Evolutionary conservation across 1,139 yeast species (phyloP).

Genomic region (Starmera stellimalicola): DNA sequence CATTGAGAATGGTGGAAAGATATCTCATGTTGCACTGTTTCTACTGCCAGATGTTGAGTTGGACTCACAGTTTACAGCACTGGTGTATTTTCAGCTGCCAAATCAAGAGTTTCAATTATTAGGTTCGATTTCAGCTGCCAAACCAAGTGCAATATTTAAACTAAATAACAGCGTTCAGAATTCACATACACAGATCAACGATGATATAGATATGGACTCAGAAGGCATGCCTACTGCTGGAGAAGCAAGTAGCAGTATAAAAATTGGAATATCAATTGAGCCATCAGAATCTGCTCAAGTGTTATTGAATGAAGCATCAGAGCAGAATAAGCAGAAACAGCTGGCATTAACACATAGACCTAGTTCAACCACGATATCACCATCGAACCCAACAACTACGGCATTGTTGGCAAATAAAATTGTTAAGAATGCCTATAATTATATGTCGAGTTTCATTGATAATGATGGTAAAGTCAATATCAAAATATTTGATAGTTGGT

Average conservation of each 20-base stretch:
- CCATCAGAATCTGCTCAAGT: conserved; percentile 52
- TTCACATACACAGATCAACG: conserved; percentile 18
- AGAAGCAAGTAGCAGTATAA: conserved; percentile 25
- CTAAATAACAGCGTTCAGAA: conserved; percentile 37
- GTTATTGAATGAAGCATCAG: conserved; percentile 31
- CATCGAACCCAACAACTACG: conserved; percentile 21
- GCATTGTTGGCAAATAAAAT: conserved; percentile 68
- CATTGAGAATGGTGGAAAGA: conserved; percentile 50
- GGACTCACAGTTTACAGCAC: conserved; percentile 67
- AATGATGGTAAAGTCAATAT: conserved; percentile 73
- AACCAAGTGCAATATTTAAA: conserved; percentile 89
- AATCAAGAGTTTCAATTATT: conserved; percentile 65
- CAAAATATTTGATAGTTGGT: conserved; percentile 89
- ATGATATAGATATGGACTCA: conserved; percentile 32
- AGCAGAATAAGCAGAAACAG: conserved; percentile 23
- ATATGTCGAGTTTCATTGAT: conserved; percentile 76
- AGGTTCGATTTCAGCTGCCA: conserved; percentile 63
- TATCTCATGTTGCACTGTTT: conserved; percentile 69
- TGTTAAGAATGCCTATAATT: conserved; percentile 87
- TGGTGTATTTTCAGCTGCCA: conserved; percentile 84
- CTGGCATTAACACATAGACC: conserved; percentile 2
- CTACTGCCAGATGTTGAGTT: conserved; percentile 58
- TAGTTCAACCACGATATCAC: conserved; percentile 21
- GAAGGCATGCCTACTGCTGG: conserved; percentile 26
- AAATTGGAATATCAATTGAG: conserved; percentile 86